Conservation (phyloP, 2,329 filamentous ascomycete species). For the Botrytis tulipae region DNA sequence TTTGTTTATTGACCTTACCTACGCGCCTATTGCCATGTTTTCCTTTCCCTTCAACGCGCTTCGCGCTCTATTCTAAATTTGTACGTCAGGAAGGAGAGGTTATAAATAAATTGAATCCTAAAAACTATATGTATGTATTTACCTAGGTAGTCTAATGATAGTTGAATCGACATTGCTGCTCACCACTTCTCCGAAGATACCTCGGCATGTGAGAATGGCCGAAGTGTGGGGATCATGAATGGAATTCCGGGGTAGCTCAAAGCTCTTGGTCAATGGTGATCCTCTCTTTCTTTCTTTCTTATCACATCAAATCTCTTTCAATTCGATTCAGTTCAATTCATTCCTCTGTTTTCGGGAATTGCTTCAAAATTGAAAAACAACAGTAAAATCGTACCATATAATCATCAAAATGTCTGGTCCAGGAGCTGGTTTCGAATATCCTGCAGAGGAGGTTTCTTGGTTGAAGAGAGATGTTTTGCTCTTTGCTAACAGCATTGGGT, state of each 20-base stretch:
- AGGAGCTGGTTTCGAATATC: slow-evolving; percentile 76
- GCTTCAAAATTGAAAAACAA: neutral
- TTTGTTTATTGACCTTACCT: neutral
- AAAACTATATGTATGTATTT: neutral
- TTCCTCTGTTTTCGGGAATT: neutral
- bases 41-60: neutral
- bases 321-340: neutral
- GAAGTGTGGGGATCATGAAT: slow-evolving; percentile 17
- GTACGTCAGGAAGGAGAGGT: neutral
- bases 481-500: slow-evolving; percentile 87
- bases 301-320: neutral
- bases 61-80: neutral
- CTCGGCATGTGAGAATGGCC: slow-evolving; percentile 13
- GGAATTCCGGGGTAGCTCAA: slow-evolving; percentile 19
- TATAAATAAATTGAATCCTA: neutral
- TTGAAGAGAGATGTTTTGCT: slow-evolving; percentile 83
- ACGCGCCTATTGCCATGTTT: neutral
- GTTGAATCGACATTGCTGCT: neutral
- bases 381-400: neutral
- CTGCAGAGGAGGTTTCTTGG: slow-evolving; percentile 74
- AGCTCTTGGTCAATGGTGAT: slow-evolving; percentile 36
- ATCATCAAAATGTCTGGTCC: slow-evolving; percentile 36
- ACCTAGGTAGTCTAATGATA: neutral
- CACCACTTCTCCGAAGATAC: slow-evolving; percentile 6
- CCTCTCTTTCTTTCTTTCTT: neutral